Evolutionary conservation across 2,329 filamentous ascomycete genomes (phyloP).

Genomic region (Trichoderma sp.): DNA sequence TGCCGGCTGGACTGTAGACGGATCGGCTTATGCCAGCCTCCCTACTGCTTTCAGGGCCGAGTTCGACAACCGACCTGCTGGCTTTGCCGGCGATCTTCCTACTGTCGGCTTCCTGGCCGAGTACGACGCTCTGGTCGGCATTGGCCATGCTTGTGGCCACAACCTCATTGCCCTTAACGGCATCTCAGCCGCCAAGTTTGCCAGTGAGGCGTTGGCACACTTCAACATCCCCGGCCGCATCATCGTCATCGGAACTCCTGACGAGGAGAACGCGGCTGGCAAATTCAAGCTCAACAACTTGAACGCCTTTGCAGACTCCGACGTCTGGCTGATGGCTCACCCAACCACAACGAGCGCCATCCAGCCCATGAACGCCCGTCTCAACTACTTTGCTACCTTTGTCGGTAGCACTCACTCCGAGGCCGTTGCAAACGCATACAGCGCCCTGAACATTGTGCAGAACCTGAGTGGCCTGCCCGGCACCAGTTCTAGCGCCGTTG

Average conservation of each 20-base stretch:
- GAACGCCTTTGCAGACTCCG: conserved; percentile 22
- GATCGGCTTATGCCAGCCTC: conserved; percentile 17
- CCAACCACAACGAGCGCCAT: conserved; percentile 23
- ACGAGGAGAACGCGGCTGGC: conserved; percentile 27
- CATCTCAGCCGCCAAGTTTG: conserved; percentile 22
- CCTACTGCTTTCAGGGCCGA: conserved; percentile 23
- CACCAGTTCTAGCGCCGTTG: conserved; percentile 20
- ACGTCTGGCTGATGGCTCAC: conserved; percentile 27
- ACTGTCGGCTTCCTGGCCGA: conserved; percentile 25
- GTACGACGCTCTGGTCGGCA: conserved; percentile 24
- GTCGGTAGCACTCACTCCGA: conserved; percentile 21
- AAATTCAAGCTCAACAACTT: conserved; percentile 25
- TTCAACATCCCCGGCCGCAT: conserved; percentile 24
- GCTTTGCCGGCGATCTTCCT: conserved; percentile 12
- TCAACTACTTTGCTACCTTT: conserved; percentile 25
- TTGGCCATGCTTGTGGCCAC: conserved; percentile 27
- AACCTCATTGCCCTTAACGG: conserved; percentile 26
- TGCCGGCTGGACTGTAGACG: conserved; percentile 20
- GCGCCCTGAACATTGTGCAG: conserved; percentile 20
- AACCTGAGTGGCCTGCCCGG: conserved; percentile 19
- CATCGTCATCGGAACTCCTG: conserved; percentile 22
- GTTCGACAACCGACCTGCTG: conserved; percentile 21
- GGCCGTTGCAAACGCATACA: conserved; percentile 24
- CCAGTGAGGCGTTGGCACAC: conserved; percentile 21
- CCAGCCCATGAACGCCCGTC: conserved; percentile 26